phyloP scores from a whole-genome alignment of 441 rosid genomes.

The Populus hybrid region DNA sequence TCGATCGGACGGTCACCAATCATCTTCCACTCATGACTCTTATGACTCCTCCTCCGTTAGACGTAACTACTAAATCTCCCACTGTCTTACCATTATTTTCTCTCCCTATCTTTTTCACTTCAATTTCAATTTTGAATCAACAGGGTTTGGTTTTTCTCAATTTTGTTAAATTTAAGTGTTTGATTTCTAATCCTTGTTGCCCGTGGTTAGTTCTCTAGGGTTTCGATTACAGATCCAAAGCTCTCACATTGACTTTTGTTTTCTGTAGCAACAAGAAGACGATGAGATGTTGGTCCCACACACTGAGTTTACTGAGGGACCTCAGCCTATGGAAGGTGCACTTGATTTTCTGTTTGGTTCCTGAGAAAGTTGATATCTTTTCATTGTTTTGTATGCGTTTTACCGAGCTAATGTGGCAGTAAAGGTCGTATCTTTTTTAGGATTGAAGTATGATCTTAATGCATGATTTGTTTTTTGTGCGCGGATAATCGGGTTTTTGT shows the following conservation, averaged over 20 bases:
- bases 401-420: neutral
- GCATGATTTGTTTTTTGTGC: neutral
- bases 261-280: slow-evolving; percentile 69
- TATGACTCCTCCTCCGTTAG: slow-evolving; percentile 70
- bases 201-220: slow-evolving; percentile 22
- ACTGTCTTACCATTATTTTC: slow-evolving; percentile 2
- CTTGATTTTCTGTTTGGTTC: neutral
- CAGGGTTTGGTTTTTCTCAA: neutral
- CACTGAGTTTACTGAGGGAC: slow-evolving; percentile 66
- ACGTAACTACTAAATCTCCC: slow-evolving; percentile 36
- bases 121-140: neutral
- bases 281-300: slow-evolving; percentile 95
- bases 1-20: slow-evolving; percentile 30
- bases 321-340: slow-evolving; percentile 91
- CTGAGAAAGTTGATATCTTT: too few species aligned
- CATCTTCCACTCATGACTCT: slow-evolving; percentile 52
- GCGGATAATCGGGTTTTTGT: slow-evolving; percentile 2
- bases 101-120: slow-evolving; percentile 10
- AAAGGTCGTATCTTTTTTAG: neutral
- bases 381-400: slow-evolving; percentile 10
- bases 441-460: neutral
- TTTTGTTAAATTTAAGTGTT: slow-evolving; percentile 19
- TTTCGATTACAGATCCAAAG: slow-evolving; percentile 40
- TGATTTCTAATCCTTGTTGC: neutral
- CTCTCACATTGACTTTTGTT: slow-evolving; percentile 15